Base-by-base conservation (phyloP, 1,284 basidiomycete genomes). In the Melampsora medusae region DNA sequence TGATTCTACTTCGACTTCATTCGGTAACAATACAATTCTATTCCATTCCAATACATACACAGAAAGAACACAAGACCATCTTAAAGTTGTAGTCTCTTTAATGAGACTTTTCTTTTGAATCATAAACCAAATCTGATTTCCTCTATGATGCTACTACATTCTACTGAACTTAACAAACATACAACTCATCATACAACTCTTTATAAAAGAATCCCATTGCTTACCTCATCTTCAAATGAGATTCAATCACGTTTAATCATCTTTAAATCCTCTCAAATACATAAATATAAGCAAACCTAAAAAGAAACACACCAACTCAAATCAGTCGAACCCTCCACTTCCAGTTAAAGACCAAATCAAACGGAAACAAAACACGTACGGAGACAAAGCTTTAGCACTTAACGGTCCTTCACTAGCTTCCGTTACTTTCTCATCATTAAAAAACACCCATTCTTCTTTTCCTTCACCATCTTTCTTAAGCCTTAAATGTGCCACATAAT, bases 401-500 rank as follows among this genome's bases (percentile, higher is more conserved):
- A 65, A 42, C n/a, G 46, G 17, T 19, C 70, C 70, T 5, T 66
- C 28, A 19, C 33, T 31, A 33, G 70, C 70, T 16, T 65, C 50
- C 5, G 49, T 62, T 50, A 80, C 80, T 85, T 97, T 97, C 85
- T 97, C 93, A 83, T 97, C 93, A 80, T 97, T 97, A 85, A 93
- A 95, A 79, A 97, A 83, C 74, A 94, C 89, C 92, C 93, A 95
- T 4, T 77, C 77, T 7, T 83, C 85, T 42, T 87, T 88, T 16
- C 42, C 42, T 14, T 46, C 42, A 14, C 14, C 3, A 9, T 28
- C 22, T 31, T 61, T 25, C 86, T 74, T 85, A 85, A 22, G 80
- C 56, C 86, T 85, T 53, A 94, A 87, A 82, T 95, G 92, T 31
- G 91, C 91, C 25, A 94, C 92, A 81, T 97, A 98, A 81, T 97